Conservation (phyloP, 768 basidiomycete genomes). For the Tricholoma matsutake region DNA sequence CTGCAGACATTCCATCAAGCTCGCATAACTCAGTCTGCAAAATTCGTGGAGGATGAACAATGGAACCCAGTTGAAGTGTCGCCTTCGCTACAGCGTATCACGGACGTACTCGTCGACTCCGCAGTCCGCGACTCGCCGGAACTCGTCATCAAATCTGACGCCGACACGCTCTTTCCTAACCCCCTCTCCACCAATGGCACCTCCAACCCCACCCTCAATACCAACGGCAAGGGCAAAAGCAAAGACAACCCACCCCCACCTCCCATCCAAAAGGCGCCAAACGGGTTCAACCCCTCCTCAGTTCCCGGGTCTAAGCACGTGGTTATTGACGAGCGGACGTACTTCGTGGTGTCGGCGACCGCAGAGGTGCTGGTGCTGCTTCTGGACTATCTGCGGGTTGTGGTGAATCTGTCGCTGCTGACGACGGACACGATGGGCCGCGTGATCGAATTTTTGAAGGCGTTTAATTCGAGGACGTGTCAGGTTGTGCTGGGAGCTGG, state of each 20-base stretch:
- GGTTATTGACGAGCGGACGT: conserved; percentile 79
- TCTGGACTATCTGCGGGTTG: conserved; percentile 82
- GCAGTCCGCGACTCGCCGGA: conserved; percentile 82
- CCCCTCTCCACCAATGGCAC: conserved; percentile 8
- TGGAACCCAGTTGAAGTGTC: conserved; percentile 85
- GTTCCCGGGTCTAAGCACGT: conserved; percentile 51
- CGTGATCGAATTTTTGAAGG: conserved; percentile 93
- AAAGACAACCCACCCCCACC: neutral
- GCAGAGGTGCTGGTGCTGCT: conserved; percentile 68
- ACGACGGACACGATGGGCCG: conserved; percentile 95
- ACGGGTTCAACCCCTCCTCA: conserved; percentile 6
- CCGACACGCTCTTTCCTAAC: conserved; percentile 12
- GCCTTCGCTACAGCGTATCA: conserved; percentile 60
- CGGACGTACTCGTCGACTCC: conserved; percentile 71
- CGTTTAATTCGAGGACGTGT: conserved; percentile 97
- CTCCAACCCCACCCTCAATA: conserved; percentile 2
- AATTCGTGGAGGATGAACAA: conserved; percentile 92
- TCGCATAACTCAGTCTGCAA: conserved; percentile 76
- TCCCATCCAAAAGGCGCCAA: neutral
- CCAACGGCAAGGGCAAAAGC: conserved; percentile 14
- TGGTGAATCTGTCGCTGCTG: conserved; percentile 83
- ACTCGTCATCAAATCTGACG: conserved; percentile 40
- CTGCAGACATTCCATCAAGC: conserved; percentile 82
- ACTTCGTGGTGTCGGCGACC: conserved; percentile 86
- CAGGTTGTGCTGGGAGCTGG: conserved; percentile 98